Percentiles rank a stretch among this genome's conserved stretches.
Conservation (phyloP, 2,329 filamentous ascomycete species). For the Penicillium rolfsii region DNA sequence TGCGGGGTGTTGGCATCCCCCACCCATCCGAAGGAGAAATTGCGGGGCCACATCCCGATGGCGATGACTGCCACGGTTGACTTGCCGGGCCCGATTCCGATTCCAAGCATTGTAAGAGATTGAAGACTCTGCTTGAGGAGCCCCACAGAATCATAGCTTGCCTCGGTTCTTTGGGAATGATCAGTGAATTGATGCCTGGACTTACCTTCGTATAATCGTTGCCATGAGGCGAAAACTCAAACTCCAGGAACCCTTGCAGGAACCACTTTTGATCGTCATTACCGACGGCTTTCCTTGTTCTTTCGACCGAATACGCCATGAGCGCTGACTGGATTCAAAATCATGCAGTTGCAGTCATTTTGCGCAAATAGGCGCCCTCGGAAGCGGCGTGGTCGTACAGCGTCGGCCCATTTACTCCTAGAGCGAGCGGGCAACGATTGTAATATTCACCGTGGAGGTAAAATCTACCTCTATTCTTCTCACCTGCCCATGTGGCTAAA, state of each 20-base stretch:
- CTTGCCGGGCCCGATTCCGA: not conserved
- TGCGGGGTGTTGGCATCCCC: slow-evolving; percentile 7
- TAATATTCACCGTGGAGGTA: slow-evolving; percentile 16
- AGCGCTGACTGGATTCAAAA: not conserved
- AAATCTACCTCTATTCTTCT: slow-evolving; percentile 8
- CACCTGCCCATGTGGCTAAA: not conserved
- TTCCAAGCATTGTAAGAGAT: slow-evolving; percentile 5
- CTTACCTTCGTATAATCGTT: not conserved
- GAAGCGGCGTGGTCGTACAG: slow-evolving; percentile 15
- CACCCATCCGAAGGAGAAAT: slow-evolving; percentile 8
- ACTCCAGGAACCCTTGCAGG: slow-evolving; percentile 3
- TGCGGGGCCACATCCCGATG: slow-evolving; percentile 23
- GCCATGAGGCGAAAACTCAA: not conserved
- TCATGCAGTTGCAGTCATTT: not conserved
- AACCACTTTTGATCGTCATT: not conserved
- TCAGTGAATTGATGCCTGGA: not conserved
- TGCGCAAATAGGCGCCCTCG: not conserved
- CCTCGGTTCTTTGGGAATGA: not conserved
- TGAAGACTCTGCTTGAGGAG: not conserved
- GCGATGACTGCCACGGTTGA: slow-evolving; percentile 9
- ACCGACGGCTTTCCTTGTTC: not conserved
- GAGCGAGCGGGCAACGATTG: slow-evolving; percentile 11
- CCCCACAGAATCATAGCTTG: not conserved
- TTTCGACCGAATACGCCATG: not conserved
- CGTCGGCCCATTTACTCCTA: slow-evolving; percentile 11